A percentile compares a stretch with the other conserved stretches of the same genome.
phyloP scores from a whole-genome alignment of 2,329 filamentous ascomycete species.

The Pseudocercospora pini-densiflorae region DNA sequence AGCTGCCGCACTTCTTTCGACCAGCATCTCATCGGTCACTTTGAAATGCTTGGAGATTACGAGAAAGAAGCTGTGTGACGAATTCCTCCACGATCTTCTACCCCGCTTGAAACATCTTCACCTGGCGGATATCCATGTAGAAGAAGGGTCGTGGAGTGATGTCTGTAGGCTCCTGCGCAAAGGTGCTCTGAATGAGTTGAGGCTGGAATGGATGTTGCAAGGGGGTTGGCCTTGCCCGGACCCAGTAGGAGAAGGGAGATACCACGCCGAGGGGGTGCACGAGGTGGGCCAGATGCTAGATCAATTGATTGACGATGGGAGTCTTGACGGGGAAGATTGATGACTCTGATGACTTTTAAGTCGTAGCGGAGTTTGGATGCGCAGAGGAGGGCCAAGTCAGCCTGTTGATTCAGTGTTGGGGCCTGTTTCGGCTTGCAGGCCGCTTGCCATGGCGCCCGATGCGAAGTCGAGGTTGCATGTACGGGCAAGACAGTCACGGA shows the following conservation, averaged over 20 bases:
- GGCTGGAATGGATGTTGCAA: background rate
- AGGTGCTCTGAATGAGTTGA: background rate
- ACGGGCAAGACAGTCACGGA: no score
- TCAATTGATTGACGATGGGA: background rate
- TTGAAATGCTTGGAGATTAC: background rate
- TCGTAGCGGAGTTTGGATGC: no score
- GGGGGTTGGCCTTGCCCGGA: no score
- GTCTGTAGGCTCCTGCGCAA: background rate
- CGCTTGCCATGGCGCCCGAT: no score
- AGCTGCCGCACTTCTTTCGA: background rate
- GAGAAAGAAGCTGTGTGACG: background rate
- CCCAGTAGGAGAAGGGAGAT: background rate
- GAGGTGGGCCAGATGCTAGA: background rate
- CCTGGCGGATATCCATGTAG: background rate
- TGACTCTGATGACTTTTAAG: no score
- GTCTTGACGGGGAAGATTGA: background rate
- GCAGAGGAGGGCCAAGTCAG: no score
- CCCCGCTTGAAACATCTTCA: no score
- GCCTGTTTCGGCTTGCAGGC: no score
- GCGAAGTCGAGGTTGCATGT: no score
- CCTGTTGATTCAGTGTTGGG: no score
- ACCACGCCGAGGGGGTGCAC: background rate
- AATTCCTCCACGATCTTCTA: background rate
- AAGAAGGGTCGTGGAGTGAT: background rate
- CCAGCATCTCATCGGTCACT: background rate